Base-by-base conservation (phyloP, 345 rosid species). In the Linum trigynum region DNA sequence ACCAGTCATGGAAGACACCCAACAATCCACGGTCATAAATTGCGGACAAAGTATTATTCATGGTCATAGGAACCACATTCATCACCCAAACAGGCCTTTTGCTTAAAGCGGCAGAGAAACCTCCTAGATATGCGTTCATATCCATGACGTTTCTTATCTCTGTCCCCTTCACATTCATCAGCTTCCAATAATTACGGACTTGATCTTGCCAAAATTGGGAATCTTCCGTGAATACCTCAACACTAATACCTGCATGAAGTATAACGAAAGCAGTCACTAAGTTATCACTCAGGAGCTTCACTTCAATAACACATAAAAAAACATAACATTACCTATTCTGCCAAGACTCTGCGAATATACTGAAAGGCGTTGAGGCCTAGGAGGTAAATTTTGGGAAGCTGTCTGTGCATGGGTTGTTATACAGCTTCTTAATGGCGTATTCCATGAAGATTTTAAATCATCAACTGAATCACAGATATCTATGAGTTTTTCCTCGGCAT, bases 1-100 rank as follows among this genome's bases (percentile, higher is more conserved):
- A 94, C 99, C 99, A 90, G 73, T 94, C 91, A 75, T 94, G 99
- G 39, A 83, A 94, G 71, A 84, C 81, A 57, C 97, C 99, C 1
- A 75, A 65, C 39, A 90, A 81, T 62, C 96, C 95, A 70, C 96
- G 77, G 66, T 82, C 85, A 65, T 79, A 94, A 69, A 94, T 77
- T 59, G 84, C 87, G 51, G 90, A 76, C 75, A 94, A 80, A 15
- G 95, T 86, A 70, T 94, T 87, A 57, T 78, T 81, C 83, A 68
- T 77, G 69, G 78, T 91, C 16, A 67, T 51, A 62, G 97, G 99
- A 67, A 88, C 91, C 42, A 82, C n/a, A 79, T 91, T 91, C 96
- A 91, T 94, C 71, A 94, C 90, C 96, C 96, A 90, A 62, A 86
- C 87, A 8, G 96, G 96, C 10, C 71, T 77, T 56, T 74, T 67